Evolutionary conservation across 75 land plant genomes (phyloP).

Genomic region (Ceratopteris richardii): DNA sequence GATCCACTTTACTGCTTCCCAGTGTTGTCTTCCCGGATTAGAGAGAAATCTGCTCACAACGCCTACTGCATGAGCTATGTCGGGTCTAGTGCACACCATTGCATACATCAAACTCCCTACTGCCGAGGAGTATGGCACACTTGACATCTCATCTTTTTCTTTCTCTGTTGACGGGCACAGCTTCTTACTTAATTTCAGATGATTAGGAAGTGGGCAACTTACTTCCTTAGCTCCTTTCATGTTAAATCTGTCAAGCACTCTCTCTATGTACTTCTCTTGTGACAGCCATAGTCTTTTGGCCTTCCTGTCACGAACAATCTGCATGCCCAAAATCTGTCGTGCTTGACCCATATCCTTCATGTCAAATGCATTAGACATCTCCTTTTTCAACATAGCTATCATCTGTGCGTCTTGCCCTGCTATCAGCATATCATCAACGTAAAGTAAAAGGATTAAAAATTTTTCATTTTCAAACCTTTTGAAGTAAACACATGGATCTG

Average conservation of each 20-base stretch:
- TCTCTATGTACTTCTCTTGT: conserved; percentile 14
- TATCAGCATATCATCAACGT: conserved; percentile 19
- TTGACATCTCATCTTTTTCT: conserved; percentile 11
- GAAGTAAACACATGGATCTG: conserved; percentile 18
- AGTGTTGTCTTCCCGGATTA: conserved; percentile 15
- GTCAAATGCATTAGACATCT: background rate
- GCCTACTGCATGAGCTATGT: conserved; percentile 21
- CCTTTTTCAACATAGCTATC: conserved; percentile 13
- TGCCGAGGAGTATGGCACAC: conserved; percentile 6
- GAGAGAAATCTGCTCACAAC: conserved; percentile 13
- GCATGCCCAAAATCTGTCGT: conserved; percentile 10
- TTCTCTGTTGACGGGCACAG: conserved; percentile 5
- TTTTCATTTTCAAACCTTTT: conserved; percentile 6
- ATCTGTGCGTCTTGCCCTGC: conserved; percentile 4
- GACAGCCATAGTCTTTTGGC: conserved; percentile 8
- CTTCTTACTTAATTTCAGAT: conserved; percentile 2
- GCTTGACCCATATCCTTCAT: conserved; percentile 10
- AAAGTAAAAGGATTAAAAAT: conserved; percentile 12
- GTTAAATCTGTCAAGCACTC: conserved; percentile 3
- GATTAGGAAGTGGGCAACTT: conserved; percentile 5
- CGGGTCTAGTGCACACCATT: conserved; percentile 19
- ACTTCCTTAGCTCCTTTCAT: conserved; percentile 12
- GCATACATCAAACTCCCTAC: conserved; percentile 13
- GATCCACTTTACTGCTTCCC: conserved; percentile 19
- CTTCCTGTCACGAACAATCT: conserved; percentile 5